Base-by-base conservation (phyloP, 2,329 filamentous ascomycete genomes). In the Stemphylium beticola region DNA sequence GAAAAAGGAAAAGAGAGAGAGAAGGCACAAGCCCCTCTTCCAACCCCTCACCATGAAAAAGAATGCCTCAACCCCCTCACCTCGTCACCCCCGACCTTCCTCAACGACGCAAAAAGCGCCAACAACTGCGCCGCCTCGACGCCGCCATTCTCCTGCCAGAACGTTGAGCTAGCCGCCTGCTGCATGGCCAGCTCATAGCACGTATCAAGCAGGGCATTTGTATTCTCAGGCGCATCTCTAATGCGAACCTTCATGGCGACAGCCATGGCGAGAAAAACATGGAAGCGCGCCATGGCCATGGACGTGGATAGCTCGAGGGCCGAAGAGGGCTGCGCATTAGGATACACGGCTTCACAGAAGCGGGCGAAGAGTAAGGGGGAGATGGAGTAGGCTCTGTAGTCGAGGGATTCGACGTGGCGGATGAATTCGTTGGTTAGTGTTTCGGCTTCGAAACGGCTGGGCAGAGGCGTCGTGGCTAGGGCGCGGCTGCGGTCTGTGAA, bases 101-200 rank as follows among this genome's bases (percentile, higher is more conserved):
- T 58, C 31, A 74, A 61, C 15, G 68, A 64, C 2, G 73, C 70
- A 40, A 74, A 74, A n/a, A 75, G 53, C 1, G 63, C 55, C 2
- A 75, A 60, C 1, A 75, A 56, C 45, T 73, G 64, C 3, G 67
- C 62, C 6, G 72, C 73, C 48, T 75, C 73, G 2, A 72, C 45
- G 1, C 66, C 71, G 0, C 71, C 71, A 2, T 54, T 57, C 41
- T 74, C 73, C 41, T 72, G 67, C 73, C 73, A 75, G 31, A 75
- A 75, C 1, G 65, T 67, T 1, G 71, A 60, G 0, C 57, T 44
- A 1, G 64, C 44, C 0, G 71, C 57, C 53, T 74, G 72, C 44
- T 71, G 73, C 70, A 75, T 73, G 1, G 73, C 71, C 0, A 75
- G 62, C 10, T 71, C 69, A 31, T 74, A 75, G 57, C 73, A 75